These are phyloP conservation scores for Xylariaceae sp. DNA, from an alignment of 2,329 filamentous ascomycete species.

Conservation along the genomic window DNA sequence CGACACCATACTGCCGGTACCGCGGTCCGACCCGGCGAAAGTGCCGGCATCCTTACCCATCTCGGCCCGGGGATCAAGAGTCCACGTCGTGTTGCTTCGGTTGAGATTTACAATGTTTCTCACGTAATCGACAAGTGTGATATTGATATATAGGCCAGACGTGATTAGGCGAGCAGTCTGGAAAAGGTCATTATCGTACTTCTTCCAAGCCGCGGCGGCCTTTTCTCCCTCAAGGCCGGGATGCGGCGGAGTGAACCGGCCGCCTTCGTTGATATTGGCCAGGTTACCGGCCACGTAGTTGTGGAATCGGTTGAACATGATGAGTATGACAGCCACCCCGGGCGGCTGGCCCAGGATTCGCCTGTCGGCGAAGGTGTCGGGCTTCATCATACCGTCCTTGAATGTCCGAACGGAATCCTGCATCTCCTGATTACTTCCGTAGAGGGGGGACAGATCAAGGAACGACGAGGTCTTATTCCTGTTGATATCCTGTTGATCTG, in stretches of 20 bases:
- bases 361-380: constrained; percentile 68
- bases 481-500: constrained; percentile 56
- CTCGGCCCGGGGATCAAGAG: constrained; percentile 69
- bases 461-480: constrained; percentile 61
- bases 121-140: constrained; percentile 73
- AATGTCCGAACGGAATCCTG: constrained; percentile 66
- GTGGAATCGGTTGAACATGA: constrained; percentile 83
- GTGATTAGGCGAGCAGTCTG: constrained; percentile 74
- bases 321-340: constrained; percentile 64
- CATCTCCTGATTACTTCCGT: constrained; percentile 63
- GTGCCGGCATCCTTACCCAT: constrained; percentile 55
- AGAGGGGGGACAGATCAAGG: constrained; percentile 66
- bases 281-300: constrained; percentile 79
- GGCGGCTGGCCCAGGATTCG: constrained; percentile 67
- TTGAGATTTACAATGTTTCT: constrained; percentile 73
- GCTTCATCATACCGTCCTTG: constrained; percentile 66
- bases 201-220: constrained; percentile 53
- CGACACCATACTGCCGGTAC: constrained; percentile 77
- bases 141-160: constrained; percentile 72
- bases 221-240: constrained; percentile 47
- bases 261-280: constrained; percentile 79
- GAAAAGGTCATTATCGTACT: constrained; percentile 74
- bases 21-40: constrained; percentile 58
- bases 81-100: constrained; percentile 71
- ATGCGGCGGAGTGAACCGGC: constrained; percentile 66